These are phyloP conservation scores for Suaeda aralocaspica DNA, from an alignment of 148 eudicot species.

Conservation along the genomic window DNA sequence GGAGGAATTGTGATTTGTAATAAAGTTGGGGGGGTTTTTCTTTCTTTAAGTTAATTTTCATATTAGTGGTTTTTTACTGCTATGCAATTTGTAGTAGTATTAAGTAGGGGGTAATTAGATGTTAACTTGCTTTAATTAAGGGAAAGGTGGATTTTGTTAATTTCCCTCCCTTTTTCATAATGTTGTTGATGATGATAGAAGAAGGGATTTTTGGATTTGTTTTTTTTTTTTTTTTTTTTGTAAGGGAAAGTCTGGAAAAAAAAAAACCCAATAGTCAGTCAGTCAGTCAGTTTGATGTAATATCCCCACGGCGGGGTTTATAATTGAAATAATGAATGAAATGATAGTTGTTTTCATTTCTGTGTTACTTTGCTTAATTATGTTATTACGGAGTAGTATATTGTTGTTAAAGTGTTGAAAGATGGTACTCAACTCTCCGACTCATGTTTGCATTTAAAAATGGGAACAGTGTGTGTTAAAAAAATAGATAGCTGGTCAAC, in stretches of 20 bases:
- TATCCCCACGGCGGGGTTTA: slow-evolving; percentile 25
- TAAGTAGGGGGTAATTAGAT: background rate
- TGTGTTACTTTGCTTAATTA: too few species aligned
- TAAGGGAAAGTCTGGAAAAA: slow-evolving; percentile 6
- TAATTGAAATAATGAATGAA: slow-evolving; percentile 19
- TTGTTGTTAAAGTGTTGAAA: background rate
- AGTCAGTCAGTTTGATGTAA: slow-evolving; percentile 16
- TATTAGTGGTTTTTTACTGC: background rate
- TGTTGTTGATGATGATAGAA: slow-evolving; percentile 9
- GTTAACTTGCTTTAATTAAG: background rate
- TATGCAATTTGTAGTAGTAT: slow-evolving; percentile 2
- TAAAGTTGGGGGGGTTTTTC: slow-evolving; percentile 16
- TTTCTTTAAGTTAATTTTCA: background rate
- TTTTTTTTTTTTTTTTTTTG: slow-evolving; percentile 15
- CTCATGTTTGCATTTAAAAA: too few species aligned
- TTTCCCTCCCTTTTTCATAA: slow-evolving; percentile 2
- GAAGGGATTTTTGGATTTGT: background rate
- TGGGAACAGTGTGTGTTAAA: background rate
- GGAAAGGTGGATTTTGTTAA: slow-evolving; percentile 21
- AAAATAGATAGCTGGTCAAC: background rate
- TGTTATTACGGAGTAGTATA: too few species aligned
- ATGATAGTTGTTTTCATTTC: background rate
- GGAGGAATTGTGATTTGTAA: slow-evolving; percentile 17
- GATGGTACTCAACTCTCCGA: too few species aligned
- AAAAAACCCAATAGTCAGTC: slow-evolving; percentile 10